Conservation (phyloP, 2,329 filamentous ascomycete genomes). For the Amphichorda felina region DNA sequence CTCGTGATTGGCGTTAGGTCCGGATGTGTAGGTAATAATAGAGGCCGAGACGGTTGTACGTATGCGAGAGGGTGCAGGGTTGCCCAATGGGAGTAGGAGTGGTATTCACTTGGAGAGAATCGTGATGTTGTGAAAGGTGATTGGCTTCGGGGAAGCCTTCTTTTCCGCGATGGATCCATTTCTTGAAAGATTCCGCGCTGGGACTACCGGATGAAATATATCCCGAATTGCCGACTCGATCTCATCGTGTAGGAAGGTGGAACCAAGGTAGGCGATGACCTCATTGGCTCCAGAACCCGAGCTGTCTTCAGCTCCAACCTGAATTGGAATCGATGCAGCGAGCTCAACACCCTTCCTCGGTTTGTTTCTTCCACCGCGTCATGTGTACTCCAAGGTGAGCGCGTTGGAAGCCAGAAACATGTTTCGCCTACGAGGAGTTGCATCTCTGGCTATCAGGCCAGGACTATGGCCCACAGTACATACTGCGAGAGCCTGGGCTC, state of each 20-base stretch:
- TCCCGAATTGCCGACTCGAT: too few relatives aligned
- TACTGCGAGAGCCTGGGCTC: too few relatives aligned
- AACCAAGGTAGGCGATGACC: too few relatives aligned
- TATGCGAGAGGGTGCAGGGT: background rate
- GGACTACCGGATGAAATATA: too few relatives aligned
- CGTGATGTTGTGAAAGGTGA: background rate
- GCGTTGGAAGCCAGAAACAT: background rate
- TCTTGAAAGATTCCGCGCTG: too few relatives aligned
- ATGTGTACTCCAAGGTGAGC: too few relatives aligned
- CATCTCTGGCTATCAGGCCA: background rate
- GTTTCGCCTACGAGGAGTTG: constrained; percentile 2
- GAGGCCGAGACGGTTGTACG: background rate
- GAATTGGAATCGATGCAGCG: too few relatives aligned
- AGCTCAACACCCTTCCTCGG: too few relatives aligned
- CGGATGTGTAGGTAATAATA: background rate
- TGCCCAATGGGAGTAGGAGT: constrained; percentile 1
- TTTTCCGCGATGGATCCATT: too few relatives aligned
- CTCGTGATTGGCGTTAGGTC: background rate
- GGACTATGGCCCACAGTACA: too few relatives aligned
- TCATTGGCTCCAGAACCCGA: constrained; percentile 3
- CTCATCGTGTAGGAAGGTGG: too few relatives aligned
- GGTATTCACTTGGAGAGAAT: background rate
- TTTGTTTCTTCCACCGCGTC: too few relatives aligned
- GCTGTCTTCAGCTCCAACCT: background rate
- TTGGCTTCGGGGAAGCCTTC: background rate